A percentile compares a stretch with the other conserved stretches of the same genome.
Conservation (phyloP, 495 filamentous ascomycete genomes). For the Neurospora intermedia region DNA sequence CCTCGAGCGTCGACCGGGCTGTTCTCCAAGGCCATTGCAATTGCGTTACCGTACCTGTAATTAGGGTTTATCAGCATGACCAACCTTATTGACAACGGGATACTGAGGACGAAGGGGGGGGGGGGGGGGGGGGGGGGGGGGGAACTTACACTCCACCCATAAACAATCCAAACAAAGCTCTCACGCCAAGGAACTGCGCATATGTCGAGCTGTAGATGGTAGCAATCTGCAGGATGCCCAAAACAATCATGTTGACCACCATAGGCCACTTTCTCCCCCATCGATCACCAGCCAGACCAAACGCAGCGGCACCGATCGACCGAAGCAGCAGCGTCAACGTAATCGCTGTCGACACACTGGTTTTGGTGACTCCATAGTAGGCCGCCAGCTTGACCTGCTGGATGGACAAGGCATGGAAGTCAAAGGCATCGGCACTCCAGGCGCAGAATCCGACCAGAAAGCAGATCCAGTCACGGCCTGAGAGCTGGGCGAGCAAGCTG, state of each 20-base stretch:
- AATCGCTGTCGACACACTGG: constrained; percentile 61
- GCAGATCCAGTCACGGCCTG: constrained; percentile 47
- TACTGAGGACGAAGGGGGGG: no score
- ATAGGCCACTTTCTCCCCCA: constrained; percentile 78
- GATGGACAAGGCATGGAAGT: constrained; percentile 68
- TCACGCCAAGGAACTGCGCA: constrained; percentile 56
- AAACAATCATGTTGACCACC: constrained; percentile 58
- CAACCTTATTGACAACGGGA: neutral
- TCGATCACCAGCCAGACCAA: constrained; percentile 62
- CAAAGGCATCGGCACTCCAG: constrained; percentile 64
- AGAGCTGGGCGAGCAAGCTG: constrained; percentile 46
- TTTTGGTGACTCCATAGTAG: constrained; percentile 54
- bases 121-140: no score
- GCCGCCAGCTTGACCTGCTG: constrained; percentile 56
- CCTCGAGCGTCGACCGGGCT: constrained; percentile 60
- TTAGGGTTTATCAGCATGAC: neutral
- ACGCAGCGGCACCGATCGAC: constrained; percentile 57
- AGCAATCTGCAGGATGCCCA: constrained; percentile 55
- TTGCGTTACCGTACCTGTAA: constrained; percentile 57
- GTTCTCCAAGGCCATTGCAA: constrained; percentile 70
- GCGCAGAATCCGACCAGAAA: constrained; percentile 53
- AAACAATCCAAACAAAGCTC: constrained; percentile 64
- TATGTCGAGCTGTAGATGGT: constrained; percentile 62
- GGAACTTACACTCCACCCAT: constrained; percentile 57
- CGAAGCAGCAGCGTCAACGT: constrained; percentile 63